A percentile compares a stretch with the other conserved stretches of the same genome.
phyloP scores from a whole-genome alignment of 179 eudicot genomes.

The Camellia oleifera region DNA sequence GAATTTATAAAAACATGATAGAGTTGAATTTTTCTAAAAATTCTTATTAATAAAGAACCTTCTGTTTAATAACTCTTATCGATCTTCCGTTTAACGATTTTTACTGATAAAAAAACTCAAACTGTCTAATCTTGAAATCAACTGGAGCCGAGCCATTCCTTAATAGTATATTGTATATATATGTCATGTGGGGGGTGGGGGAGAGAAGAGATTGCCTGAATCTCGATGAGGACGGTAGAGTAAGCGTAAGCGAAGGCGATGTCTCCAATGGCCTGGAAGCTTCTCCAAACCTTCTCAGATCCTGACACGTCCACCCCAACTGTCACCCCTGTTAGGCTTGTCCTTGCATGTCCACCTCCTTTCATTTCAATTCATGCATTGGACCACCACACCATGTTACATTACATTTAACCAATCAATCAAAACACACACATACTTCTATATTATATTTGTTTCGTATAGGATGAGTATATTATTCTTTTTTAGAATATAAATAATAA shows the following conservation, averaged over 20 bases:
- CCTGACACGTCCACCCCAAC: conserved; percentile 68
- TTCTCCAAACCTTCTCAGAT: conserved; percentile 68
- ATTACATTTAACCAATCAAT: not conserved
- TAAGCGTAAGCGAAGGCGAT: conserved; percentile 84
- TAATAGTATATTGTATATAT: not conserved
- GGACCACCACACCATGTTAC: not conserved
- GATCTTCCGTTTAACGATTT: too few species aligned
- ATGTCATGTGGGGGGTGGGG: not conserved
- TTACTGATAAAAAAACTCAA: too few species aligned
- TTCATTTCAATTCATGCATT: not conserved
- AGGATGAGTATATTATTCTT: too few species aligned
- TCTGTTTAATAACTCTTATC: too few species aligned
- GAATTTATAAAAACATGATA: too few species aligned
- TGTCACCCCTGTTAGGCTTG: conserved; percentile 60
- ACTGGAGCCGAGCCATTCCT: too few species aligned
- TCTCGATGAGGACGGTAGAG: conserved; percentile 76
- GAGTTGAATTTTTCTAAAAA: too few species aligned
- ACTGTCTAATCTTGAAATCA: too few species aligned
- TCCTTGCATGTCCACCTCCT: conserved; percentile 44
- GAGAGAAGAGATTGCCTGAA: conserved; percentile 43
- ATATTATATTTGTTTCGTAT: too few species aligned
- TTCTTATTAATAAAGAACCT: too few species aligned
- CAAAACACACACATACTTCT: not conserved
- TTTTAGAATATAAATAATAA: too few species aligned
- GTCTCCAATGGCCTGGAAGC: conserved; percentile 80